phyloP scores from a whole-genome alignment of 1,284 basidiomycete genomes.

The Ceratobasidium sp. region DNA sequence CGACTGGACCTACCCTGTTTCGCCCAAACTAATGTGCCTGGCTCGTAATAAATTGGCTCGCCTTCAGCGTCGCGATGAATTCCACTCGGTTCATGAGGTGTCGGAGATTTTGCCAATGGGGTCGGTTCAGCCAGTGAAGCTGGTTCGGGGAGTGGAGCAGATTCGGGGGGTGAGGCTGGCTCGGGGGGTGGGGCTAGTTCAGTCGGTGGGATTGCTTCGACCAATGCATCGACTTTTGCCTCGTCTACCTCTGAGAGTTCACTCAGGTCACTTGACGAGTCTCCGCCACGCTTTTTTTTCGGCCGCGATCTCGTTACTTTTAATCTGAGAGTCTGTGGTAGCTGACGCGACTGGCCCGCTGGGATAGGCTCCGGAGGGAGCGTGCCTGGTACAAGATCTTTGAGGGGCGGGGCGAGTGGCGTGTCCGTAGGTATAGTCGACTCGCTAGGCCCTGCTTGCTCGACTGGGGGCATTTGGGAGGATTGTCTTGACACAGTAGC shows the following conservation, averaged over 20 bases:
- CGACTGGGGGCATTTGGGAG: conserved; percentile 2
- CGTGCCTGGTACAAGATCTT: conserved; percentile 3
- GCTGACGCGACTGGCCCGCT: conserved; percentile 14
- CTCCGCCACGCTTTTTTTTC: neutral
- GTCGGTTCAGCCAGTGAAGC: neutral
- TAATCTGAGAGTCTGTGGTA: neutral
- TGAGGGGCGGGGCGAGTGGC: neutral
- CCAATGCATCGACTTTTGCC: neutral
- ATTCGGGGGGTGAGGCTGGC: neutral
- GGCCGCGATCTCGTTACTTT: neutral
- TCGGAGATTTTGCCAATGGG: neutral
- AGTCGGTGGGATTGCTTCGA: neutral
- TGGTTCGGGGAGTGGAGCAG: conserved; percentile 26
- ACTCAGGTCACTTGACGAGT: conserved; percentile 56
- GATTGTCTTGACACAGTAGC: conserved; percentile 8
- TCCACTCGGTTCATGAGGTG: conserved; percentile 33
- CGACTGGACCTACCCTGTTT: conserved; percentile 65
- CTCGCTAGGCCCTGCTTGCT: conserved; percentile 55
- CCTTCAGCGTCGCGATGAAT: conserved; percentile 18
- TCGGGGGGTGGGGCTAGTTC: neutral
- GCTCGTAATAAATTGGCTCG: conserved; percentile 18
- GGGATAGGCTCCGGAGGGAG: neutral
- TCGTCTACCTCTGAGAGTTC: conserved; percentile 49
- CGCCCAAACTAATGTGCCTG: conserved; percentile 69
- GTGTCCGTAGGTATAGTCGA: conserved; percentile 22